phyloP scores from a whole-genome alignment of 2,329 filamentous ascomycete genomes.

The Xylariaceae sp. region DNA sequence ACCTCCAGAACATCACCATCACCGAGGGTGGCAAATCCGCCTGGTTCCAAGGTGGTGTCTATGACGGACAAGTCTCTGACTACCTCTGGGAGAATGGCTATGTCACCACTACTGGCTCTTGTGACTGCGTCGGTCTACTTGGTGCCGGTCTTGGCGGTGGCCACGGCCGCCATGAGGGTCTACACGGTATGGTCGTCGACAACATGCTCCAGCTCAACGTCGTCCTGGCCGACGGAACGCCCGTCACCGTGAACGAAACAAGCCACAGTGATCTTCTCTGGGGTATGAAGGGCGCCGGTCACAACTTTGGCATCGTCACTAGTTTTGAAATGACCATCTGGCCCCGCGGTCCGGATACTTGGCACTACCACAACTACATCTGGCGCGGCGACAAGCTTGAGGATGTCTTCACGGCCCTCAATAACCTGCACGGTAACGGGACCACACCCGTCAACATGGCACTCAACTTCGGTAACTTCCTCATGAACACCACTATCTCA shows the following conservation, averaged over 20 bases:
- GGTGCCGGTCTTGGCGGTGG: conserved; percentile 26
- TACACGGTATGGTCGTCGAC: conserved; percentile 24
- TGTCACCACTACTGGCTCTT: conserved; percentile 16
- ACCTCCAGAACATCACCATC: conserved; percentile 17
- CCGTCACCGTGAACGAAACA: conserved; percentile 9
- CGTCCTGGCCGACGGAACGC: conserved; percentile 19
- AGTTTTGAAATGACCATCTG: conserved; percentile 15
- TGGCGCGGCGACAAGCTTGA: conserved; percentile 4
- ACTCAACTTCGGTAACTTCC: neutral
- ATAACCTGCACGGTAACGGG: conserved; percentile 9
- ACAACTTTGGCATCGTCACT: conserved; percentile 12
- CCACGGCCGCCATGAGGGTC: conserved; percentile 24
- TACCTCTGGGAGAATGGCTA: conserved; percentile 18
- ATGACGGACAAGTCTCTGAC: conserved; percentile 2
- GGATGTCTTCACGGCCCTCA: neutral
- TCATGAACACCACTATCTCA: neutral
- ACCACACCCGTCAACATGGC: conserved; percentile 15
- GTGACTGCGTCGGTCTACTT: conserved; percentile 23
- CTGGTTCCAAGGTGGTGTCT: conserved; percentile 10
- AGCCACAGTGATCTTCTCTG: conserved; percentile 14
- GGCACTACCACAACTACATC: conserved; percentile 9
- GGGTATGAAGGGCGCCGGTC: conserved; percentile 10
- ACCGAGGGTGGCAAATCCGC: neutral
- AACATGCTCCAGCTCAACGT: conserved; percentile 19
- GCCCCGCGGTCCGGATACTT: neutral